Evolutionary conservation across 345 rosid species (phyloP).

Genomic region (Eucalyptus regnans): DNA sequence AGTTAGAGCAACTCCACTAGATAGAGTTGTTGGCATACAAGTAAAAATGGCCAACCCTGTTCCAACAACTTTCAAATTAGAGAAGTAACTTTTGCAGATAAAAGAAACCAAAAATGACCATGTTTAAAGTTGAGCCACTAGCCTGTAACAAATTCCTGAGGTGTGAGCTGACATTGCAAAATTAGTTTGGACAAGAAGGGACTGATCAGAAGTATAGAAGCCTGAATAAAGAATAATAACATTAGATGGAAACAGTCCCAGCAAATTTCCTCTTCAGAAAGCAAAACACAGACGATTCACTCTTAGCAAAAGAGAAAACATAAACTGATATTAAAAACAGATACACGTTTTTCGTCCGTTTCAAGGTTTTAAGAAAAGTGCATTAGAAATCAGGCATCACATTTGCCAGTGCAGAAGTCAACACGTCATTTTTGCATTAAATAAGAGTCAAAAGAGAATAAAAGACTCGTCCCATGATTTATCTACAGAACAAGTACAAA

Average conservation of each 20-base stretch:
- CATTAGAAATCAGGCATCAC: neutral
- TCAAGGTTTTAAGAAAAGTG: neutral
- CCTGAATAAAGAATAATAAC: neutral
- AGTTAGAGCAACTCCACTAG: conserved; percentile 8
- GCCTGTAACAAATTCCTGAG: conserved; percentile 2
- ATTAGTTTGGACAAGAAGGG: conserved; percentile 1
- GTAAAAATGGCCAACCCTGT: conserved; percentile 4
- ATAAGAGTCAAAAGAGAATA: neutral
- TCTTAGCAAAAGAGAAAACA: neutral
- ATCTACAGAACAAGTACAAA: neutral
- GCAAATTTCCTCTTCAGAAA: neutral
- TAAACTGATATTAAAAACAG: neutral
- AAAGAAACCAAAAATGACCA: neutral
- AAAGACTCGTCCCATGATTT: neutral
- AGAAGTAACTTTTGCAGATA: neutral
- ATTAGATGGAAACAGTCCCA: neutral
- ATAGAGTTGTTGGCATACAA: conserved; percentile 11
- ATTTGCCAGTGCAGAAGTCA: neutral
- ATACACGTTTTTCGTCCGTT: neutral
- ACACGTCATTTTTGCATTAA: neutral
- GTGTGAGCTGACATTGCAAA: neutral
- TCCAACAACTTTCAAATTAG: neutral
- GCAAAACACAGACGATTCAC: neutral
- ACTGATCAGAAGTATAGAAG: conserved; percentile 2
- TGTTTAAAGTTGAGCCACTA: neutral